Percentiles rank a stretch among this genome's conserved stretches.
Evolutionary conservation across 257 asterid genomes (phyloP).

Genomic region (Solanum habrochaites): DNA sequence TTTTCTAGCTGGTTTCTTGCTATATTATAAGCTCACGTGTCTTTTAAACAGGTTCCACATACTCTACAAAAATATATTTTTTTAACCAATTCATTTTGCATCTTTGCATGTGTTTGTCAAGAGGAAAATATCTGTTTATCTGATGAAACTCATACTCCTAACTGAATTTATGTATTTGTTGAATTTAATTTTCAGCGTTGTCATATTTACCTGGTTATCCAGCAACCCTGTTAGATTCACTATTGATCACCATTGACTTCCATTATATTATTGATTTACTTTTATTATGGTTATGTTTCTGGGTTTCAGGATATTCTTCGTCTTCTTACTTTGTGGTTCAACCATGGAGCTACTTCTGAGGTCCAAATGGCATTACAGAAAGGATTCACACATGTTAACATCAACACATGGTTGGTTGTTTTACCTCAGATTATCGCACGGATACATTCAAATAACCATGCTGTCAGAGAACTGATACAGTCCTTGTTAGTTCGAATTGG

Average conservation of each 20-base stretch:
- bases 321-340: conserved; percentile 98
- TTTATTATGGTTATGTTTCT: not conserved
- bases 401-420: conserved; percentile 98
- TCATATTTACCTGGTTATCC: not conserved
- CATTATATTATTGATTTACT: not conserved
- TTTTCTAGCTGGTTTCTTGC: not conserved
- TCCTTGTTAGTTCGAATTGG: conserved; percentile 92
- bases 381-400: conserved; percentile 90
- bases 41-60: not conserved
- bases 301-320: conserved; percentile 84
- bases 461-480: conserved; percentile 92
- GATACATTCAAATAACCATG: conserved; percentile 94
- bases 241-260: not conserved
- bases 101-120: not conserved
- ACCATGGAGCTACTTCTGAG: conserved; percentile 96
- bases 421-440: conserved; percentile 99
- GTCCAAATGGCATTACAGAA: conserved; percentile 92
- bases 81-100: not conserved
- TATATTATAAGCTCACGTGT: not conserved
- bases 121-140: not conserved
- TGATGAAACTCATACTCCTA: not conserved
- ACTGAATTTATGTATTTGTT: not conserved
- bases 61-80: not conserved
- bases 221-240: not conserved
- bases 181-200: not conserved